phyloP scores from a whole-genome alignment of 2,329 filamentous ascomycete species.

The Diaporthe aspalathi region DNA sequence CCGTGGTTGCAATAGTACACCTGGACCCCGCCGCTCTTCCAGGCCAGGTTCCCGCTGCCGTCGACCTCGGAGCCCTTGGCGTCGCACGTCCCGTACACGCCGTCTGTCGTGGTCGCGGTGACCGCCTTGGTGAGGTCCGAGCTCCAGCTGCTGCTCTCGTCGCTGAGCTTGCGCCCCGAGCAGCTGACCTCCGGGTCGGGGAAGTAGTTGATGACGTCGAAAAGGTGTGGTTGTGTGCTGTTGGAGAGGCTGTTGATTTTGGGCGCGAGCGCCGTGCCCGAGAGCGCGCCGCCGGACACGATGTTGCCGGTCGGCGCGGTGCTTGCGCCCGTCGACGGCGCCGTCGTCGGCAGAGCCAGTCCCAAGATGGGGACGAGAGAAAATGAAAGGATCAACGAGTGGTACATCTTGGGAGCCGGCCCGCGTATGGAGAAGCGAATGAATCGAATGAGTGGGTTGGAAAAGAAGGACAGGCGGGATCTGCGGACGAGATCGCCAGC shows the following conservation, averaged over 20 bases:
- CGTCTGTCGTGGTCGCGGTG: slow-evolving; percentile 20
- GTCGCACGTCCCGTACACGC: slow-evolving; percentile 37
- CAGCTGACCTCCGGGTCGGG: slow-evolving; percentile 36
- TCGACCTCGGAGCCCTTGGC: slow-evolving; percentile 31
- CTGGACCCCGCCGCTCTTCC: slow-evolving; percentile 38
- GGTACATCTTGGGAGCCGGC: slow-evolving; percentile 38
- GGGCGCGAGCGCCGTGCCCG: neutral
- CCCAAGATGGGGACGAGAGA: slow-evolving; percentile 29
- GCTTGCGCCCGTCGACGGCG: neutral
- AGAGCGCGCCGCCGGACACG: slow-evolving; percentile 5
- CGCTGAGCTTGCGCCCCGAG: slow-evolving; percentile 32
- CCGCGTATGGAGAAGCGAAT: slow-evolving; percentile 34
- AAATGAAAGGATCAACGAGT: slow-evolving; percentile 31
- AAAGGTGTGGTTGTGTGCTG: slow-evolving; percentile 2
- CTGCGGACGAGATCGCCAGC: slow-evolving; percentile 36
- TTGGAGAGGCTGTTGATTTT: slow-evolving; percentile 20
- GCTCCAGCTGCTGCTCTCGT: slow-evolving; percentile 16
- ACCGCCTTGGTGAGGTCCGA: slow-evolving; percentile 25
- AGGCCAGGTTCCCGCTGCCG: slow-evolving; percentile 35
- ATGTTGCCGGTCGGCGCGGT: neutral
- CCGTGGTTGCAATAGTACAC: slow-evolving; percentile 39
- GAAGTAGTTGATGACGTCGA: slow-evolving; percentile 38
- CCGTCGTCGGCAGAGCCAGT: slow-evolving; percentile 30
- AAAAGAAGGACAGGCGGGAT: slow-evolving; percentile 35
- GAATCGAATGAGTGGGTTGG: slow-evolving; percentile 37